These are phyloP conservation scores for Hymenoscyphus albidus DNA, from an alignment of 2,329 filamentous ascomycete genomes.

Conservation along the genomic window DNA sequence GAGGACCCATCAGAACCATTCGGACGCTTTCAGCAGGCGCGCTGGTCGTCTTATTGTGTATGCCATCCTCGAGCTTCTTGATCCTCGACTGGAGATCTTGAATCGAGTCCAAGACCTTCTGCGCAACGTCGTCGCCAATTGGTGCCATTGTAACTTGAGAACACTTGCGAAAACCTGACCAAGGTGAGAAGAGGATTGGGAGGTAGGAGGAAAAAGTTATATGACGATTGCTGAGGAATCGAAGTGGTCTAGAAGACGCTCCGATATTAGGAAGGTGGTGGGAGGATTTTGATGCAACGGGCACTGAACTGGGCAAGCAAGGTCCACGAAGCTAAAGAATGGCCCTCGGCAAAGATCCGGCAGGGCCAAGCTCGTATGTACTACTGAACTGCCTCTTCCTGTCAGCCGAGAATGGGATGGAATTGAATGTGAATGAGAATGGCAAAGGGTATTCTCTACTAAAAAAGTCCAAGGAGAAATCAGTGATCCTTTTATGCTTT, in stretches of 20 bases:
- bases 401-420: conserved; percentile 5
- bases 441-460: no score
- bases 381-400: conserved; percentile 6
- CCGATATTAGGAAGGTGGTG: conserved; percentile 14
- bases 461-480: no score
- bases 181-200: conserved; percentile 22
- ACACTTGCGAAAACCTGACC: conserved; percentile 25
- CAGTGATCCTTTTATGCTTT: no score
- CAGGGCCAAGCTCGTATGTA: neutral
- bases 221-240: conserved; percentile 9
- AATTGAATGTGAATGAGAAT: no score
- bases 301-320: neutral
- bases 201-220: conserved; percentile 7
- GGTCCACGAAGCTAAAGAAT: conserved; percentile 3
- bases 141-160: conserved; percentile 69
- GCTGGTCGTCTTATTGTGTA: conserved; percentile 51
- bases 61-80: conserved; percentile 73
- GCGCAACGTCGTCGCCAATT: conserved; percentile 74
- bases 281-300: conserved; percentile 14
- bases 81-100: conserved; percentile 81
- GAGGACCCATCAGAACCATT: conserved; percentile 97
- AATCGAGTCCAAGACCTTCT: conserved; percentile 81
- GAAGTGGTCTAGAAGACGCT: conserved; percentile 22
- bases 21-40: conserved; percentile 65
- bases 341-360: conserved; percentile 3